A percentile compares a stretch with the other conserved stretches of the same genome.
phyloP scores from a whole-genome alignment of 208 protist genomes.

The Trypanosoma rangeli region DNA sequence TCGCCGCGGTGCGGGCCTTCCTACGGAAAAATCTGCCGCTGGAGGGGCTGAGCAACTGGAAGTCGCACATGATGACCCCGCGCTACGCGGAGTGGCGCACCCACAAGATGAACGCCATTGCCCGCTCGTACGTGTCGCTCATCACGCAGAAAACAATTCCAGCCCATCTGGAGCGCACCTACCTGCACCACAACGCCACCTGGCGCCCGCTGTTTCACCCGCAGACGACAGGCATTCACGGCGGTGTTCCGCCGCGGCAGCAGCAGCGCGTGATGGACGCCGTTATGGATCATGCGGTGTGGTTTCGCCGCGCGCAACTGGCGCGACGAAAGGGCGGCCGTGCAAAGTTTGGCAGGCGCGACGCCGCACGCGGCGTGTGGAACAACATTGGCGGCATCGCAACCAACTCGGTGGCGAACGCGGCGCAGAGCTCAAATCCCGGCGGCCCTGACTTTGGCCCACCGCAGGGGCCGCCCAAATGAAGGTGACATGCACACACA shows the following conservation, averaged over 20 bases:
- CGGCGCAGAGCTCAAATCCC: slow-evolving; percentile 38
- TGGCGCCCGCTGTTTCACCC: slow-evolving; percentile 80
- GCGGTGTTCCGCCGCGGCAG: slow-evolving; percentile 65
- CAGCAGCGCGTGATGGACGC: slow-evolving; percentile 79
- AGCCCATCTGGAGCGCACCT: slow-evolving; percentile 73
- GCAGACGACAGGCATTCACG: slow-evolving; percentile 52
- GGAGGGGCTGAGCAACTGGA: slow-evolving; percentile 69
- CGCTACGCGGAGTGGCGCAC: slow-evolving; percentile 82
- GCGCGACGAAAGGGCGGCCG: slow-evolving; percentile 73
- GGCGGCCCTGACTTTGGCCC: slow-evolving; percentile 46
- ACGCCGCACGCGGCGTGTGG: slow-evolving; percentile 62
- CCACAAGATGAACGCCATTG: slow-evolving; percentile 74
- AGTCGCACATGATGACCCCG: slow-evolving; percentile 61
- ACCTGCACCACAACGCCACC: slow-evolving; percentile 81
- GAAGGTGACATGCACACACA: not conserved
- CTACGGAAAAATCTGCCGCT: slow-evolving; percentile 49
- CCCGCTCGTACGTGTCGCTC: slow-evolving; percentile 77
- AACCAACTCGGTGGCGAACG: slow-evolving; percentile 41
- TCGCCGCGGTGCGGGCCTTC: slow-evolving; percentile 63
- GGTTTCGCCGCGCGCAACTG: slow-evolving; percentile 59
- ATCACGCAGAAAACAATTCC: slow-evolving; percentile 85
- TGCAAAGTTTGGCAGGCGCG: slow-evolving; percentile 68
- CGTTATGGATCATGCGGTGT: slow-evolving; percentile 60
- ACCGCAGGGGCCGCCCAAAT: slow-evolving; percentile 57
- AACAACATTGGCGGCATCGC: slow-evolving; percentile 73